Evolutionary conservation across 305 asterid genomes (phyloP), one percentile per base, ranked within the genome.

Genomic region (Fraxinus angustifolia): DNA sequence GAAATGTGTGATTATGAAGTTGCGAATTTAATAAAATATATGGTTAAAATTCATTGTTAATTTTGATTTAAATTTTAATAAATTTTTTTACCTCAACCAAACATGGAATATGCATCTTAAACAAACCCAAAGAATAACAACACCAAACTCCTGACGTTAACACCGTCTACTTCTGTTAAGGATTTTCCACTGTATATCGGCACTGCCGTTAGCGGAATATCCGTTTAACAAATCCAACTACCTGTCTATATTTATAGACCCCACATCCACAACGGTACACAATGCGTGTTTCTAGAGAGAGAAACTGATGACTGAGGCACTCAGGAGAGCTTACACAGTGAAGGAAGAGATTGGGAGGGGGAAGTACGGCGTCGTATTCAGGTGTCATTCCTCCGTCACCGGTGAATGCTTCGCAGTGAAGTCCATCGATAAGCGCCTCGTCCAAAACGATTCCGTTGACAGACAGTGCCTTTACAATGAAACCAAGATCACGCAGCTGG

Each of bases 311-410:
- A 91, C 87, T 78, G 90, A 83, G 74, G 90, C 84, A 70, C 84
- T 93, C 16, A 86, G 86, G 75, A 84, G 88, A 77, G 90, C 89
- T 50, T 93, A 93, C 81, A 83, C 78, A 62, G 86, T 92, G 8
- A 72, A 89, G 6, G 91, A 87, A 81, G 94, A 91, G 83, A 81
- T 94, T 4, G 98, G 97, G n/a, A 85, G 91, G 77, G 98, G 98
- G 78, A 87, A 87, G 35, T 94, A 84, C 96, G 97, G 97, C 87
- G 87, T 88, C 85, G 93, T 94, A 23, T 88, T 78, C 83, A 88
- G 83, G 90, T 91, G 97, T 77, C 73, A 82, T 83, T 90, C 94
- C 76, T 10, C 82, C 84, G 82, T 11, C 28, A 84, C 91, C 73
- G 92, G 92, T 0, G 85, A 87, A 2, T 17, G 82, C 80, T 87